A percentile compares a stretch with the other conserved stretches of the same genome.
These are phyloP conservation scores for Aegilops bicornis DNA, from an alignment of 176 grass and related monocot genomes.

Conservation along the genomic window DNA sequence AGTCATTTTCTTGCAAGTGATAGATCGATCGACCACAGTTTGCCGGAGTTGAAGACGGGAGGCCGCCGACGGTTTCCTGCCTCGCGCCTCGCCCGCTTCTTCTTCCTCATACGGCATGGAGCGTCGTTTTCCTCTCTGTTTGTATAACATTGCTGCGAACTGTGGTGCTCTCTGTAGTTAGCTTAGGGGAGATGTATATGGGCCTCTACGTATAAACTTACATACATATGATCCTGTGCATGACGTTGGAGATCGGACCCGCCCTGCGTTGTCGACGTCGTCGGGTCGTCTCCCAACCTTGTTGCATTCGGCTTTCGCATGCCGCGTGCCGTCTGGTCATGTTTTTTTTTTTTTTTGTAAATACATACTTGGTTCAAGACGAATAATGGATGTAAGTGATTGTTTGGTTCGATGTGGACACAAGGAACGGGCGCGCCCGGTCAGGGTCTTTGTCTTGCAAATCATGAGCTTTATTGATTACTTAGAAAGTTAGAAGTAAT, in stretches of 20 bases:
- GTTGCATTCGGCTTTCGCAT: not conserved
- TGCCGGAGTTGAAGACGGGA: not conserved
- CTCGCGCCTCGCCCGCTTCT: not conserved
- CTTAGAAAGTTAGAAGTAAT: no score
- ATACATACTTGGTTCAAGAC: not conserved
- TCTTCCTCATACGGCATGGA: not conserved
- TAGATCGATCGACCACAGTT: not conserved
- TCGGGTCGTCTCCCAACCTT: conserved; percentile 6
- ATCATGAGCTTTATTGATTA: no score
- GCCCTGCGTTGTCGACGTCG: not conserved
- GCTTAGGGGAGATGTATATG: conserved; percentile 2
- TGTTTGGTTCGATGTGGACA: no score
- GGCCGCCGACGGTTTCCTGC: not conserved
- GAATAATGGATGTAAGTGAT: not conserved
- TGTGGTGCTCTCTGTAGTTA: conserved; percentile 2
- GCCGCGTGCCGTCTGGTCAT: not conserved
- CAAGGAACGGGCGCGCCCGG: no score
- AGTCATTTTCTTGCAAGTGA: not conserved
- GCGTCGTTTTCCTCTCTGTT: not conserved
- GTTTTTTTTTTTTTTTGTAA: not conserved
- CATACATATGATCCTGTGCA: not conserved
- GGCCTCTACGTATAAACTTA: not conserved
- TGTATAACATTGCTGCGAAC: not conserved
- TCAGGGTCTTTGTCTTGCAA: no score
- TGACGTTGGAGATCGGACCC: conserved; percentile 5